These are phyloP conservation scores for Microdochium bolleyi DNA, from an alignment of 2,329 filamentous ascomycete genomes.

Conservation along the genomic window DNA sequence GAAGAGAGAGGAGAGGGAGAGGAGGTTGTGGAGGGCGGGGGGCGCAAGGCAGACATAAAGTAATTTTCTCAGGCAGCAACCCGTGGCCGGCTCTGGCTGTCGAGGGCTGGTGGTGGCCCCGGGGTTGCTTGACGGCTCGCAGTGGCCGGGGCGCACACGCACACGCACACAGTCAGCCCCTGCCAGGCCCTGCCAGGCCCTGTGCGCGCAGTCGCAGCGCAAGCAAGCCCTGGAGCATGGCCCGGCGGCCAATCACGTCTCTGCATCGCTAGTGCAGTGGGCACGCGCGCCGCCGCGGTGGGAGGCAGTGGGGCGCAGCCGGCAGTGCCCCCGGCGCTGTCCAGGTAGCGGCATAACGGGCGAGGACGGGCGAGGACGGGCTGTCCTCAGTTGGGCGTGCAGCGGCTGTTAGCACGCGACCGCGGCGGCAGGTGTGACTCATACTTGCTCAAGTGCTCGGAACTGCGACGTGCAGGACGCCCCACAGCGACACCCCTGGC, in stretches of 20 bases:
- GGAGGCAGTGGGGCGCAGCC: background rate
- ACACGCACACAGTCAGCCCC: background rate
- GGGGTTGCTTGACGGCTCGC: background rate
- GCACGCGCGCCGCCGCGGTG: background rate
- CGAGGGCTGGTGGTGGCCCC: background rate
- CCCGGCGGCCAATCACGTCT: background rate
- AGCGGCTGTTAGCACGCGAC: background rate
- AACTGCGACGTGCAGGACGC: background rate
- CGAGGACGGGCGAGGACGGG: background rate
- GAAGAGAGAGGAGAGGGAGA: constrained; percentile 23
- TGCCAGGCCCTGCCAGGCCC: background rate
- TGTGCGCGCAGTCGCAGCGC: background rate
- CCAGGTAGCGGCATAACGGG: background rate
- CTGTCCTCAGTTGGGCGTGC: background rate
- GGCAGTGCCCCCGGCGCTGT: background rate
- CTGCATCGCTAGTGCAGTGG: background rate
- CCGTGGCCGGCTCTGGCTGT: background rate
- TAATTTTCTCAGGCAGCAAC: background rate
- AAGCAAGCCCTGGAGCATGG: background rate
- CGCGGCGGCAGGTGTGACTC: background rate
- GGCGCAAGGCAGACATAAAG: background rate
- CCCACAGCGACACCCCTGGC: background rate
- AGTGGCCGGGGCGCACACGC: background rate
- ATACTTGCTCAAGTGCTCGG: background rate
- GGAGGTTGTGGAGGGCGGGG: background rate